A percentile compares a stretch with the other conserved stretches of the same genome.
Evolutionary conservation across 2,329 filamentous ascomycete species (phyloP).

Genomic region (Aureobasidium mangrovei): DNA sequence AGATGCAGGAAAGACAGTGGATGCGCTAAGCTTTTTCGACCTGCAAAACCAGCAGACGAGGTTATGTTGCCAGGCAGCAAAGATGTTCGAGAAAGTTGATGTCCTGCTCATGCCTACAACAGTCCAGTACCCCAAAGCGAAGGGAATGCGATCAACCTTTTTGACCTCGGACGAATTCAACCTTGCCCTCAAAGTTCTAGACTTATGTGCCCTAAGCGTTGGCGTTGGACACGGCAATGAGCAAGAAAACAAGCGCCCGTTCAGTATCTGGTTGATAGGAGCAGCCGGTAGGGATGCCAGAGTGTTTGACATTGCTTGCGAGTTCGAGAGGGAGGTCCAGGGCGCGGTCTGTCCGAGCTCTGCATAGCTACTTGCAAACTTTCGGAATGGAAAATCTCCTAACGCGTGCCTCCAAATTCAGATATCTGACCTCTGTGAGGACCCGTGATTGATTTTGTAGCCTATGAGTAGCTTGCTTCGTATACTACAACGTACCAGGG

Average conservation of each 20-base stretch:
- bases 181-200: not conserved
- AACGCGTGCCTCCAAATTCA: too few species aligned
- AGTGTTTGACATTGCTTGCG: not conserved
- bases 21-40: not conserved
- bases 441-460: too few species aligned
- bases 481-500: too few species aligned
- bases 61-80: not conserved
- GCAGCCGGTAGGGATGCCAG: not conserved
- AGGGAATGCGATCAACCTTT: not conserved
- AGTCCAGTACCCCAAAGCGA: too few species aligned
- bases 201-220: not conserved
- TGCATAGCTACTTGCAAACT: too few species aligned
- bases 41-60: not conserved
- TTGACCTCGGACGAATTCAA: not conserved
- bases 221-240: not conserved
- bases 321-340: not conserved
- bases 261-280: not conserved
- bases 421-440: too few species aligned
- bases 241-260: not conserved
- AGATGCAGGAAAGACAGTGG: not conserved
- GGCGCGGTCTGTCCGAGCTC: too few species aligned
- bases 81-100: not conserved
- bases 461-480: too few species aligned
- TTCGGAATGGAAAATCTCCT: too few species aligned
- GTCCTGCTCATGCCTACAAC: not conserved